Base-by-base conservation (phyloP, 139 green algal species). In the Microglena sp. region DNA sequence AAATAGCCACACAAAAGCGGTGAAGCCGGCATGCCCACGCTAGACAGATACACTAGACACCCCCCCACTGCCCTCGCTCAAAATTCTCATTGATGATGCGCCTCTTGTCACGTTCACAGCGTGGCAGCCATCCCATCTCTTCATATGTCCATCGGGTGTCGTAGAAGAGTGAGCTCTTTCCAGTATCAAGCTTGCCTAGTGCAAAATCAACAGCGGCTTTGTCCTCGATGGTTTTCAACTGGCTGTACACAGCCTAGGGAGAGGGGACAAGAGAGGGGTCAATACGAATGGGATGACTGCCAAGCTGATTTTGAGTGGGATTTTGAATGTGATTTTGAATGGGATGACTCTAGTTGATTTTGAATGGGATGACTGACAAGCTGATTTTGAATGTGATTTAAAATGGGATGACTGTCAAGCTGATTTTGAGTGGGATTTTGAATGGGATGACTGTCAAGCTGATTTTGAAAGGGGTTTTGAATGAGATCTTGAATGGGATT, bases 191-290 rank as follows among this genome's bases (percentile, higher is more conserved):
- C 57, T 69, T 74, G 3, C 67, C 63, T 27, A 86, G 72, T 22
- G 79, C 79, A 62, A 77, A 86, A 64, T 86, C 79, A 1, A 86
- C 75, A 2, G 70, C 69, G 0, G 61, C 79, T 70, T 82, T 82
- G 55, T 86, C 79, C 15, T 67, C 56, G 2, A 86, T 77, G 31
- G 63, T 82, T 2, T 60, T 29, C 24, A 66, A 72, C 66, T 76
- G 74, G 45, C 58, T 62, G 69, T 77, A 81, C 60, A 72, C 74
- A 0, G 69, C 74, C 70, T 72, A 29, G 4, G 55, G 11, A 8
- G 29, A 33, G 30, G 5, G 24, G 21, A 15, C 33, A 66, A 54
- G 6, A 33, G 21, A n/a, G n/a, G n/a, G n/a, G n/a, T n/a, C n/a
- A n/a, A n/a, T n/a, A n/a, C n/a, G n/a, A n/a, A n/a, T n/a, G n/a